These are phyloP conservation scores for Umbelopsis sp. DNA, from an alignment of 192 early-diverging fungal genomes.

Conservation along the genomic window DNA sequence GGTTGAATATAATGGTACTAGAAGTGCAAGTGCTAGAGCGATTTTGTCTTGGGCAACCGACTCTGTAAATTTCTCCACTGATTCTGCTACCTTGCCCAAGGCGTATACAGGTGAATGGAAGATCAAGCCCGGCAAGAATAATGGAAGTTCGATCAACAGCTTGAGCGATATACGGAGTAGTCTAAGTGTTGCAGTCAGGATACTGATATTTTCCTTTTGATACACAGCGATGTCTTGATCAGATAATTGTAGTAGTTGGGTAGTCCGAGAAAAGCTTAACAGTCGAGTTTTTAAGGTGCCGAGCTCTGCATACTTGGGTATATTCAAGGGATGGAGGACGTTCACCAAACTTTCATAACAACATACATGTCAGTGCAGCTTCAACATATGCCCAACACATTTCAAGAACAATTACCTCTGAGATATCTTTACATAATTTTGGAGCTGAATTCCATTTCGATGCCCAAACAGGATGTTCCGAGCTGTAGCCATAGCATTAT, in stretches of 20 bases:
- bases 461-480: constrained; percentile 45
- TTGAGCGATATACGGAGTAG: constrained; percentile 29
- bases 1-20: constrained; percentile 31
- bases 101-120: constrained; percentile 49
- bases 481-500: constrained; percentile 41
- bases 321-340: constrained; percentile 27
- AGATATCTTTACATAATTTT: constrained; percentile 46
- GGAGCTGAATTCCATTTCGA: constrained; percentile 34
- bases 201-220: constrained; percentile 41
- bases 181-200: constrained; percentile 27
- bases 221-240: constrained; percentile 43
- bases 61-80: constrained; percentile 45
- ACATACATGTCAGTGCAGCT: neutral
- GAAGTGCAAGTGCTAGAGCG: constrained; percentile 25
- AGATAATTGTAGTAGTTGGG: constrained; percentile 33
- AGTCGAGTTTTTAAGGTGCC: constrained; percentile 31
- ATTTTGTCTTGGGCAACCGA: constrained; percentile 49
- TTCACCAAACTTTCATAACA: constrained; percentile 23
- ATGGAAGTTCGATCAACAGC: constrained; percentile 41
- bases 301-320: neutral
- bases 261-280: constrained; percentile 28
- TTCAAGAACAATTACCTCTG: too few relatives aligned
- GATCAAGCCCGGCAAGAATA: constrained; percentile 48
- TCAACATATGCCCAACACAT: too few relatives aligned
- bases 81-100: constrained; percentile 39